Percentiles rank a stretch among this genome's conserved stretches.
Evolutionary conservation across 2,329 filamentous ascomycete genomes (phyloP).

Genomic region (Clonostachys rosea): DNA sequence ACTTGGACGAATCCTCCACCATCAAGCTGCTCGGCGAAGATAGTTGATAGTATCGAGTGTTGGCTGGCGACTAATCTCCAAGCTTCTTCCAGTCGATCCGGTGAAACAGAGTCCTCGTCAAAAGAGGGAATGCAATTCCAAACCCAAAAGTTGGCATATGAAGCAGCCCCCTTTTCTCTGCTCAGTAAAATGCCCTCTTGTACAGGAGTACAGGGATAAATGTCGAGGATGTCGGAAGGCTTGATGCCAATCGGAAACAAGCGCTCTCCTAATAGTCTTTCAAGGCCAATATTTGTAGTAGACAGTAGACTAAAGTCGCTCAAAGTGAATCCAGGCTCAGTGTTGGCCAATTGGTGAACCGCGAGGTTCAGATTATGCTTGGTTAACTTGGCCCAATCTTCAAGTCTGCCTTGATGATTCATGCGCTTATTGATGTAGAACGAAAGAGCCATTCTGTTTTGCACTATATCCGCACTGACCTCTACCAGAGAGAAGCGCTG

Average conservation of each 20-base stretch:
- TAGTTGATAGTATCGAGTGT: conserved; percentile 20
- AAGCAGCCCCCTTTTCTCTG: neutral
- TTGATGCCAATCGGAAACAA: neutral
- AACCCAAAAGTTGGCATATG: neutral
- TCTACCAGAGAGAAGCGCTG: neutral
- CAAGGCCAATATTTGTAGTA: conserved; percentile 25
- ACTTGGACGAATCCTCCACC: conserved; percentile 19
- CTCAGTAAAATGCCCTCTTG: neutral
- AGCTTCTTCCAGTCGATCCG: conserved; percentile 3
- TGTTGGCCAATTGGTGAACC: conserved; percentile 20
- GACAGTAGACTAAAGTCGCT: conserved; percentile 33
- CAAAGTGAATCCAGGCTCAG: conserved; percentile 29
- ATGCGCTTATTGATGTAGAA: neutral
- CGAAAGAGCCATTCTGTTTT: neutral
- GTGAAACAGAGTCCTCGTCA: neutral
- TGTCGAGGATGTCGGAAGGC: neutral
- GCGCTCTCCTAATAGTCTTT: conserved; percentile 24
- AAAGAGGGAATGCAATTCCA: neutral
- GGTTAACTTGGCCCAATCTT: neutral
- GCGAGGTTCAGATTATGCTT: neutral
- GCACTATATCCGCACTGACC: neutral
- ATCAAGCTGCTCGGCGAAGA: conserved; percentile 20
- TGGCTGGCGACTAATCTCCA: conserved; percentile 13
- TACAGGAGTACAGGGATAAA: neutral
- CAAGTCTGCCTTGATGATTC: neutral